phyloP scores from a whole-genome alignment of 441 rosid genomes.

The Arabidopsis lyrata region DNA sequence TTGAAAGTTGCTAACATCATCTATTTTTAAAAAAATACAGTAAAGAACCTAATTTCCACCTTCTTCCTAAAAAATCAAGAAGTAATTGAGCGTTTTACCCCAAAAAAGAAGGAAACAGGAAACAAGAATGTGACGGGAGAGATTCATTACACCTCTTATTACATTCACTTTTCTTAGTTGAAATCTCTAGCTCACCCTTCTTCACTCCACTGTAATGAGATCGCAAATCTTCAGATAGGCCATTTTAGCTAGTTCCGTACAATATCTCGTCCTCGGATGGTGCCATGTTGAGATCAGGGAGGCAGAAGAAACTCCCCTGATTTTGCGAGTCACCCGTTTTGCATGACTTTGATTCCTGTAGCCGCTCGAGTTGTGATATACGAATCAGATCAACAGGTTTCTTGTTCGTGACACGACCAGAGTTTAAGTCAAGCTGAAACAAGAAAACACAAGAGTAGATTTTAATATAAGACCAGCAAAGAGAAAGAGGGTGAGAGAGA shows the following conservation, averaged over 20 bases:
- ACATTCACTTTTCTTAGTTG: slow-evolving; percentile 29
- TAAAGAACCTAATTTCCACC: slow-evolving; percentile 29
- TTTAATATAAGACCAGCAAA: slow-evolving; percentile 2
- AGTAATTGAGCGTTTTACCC: slow-evolving; percentile 38
- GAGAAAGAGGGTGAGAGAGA: background rate
- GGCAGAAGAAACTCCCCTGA: slow-evolving; percentile 39
- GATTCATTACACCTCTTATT: background rate
- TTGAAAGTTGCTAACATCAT: too few species aligned
- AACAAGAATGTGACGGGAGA: slow-evolving; percentile 25
- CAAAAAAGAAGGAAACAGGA: slow-evolving; percentile 5
- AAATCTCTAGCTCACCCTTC: slow-evolving; percentile 24
- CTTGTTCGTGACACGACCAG: slow-evolving; percentile 32
- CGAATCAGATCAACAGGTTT: slow-evolving; percentile 7
- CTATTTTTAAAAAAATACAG: too few species aligned
- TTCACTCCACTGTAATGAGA: slow-evolving; percentile 11
- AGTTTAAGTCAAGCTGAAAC: slow-evolving; percentile 40
- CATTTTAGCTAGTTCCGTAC: slow-evolving; percentile 49
- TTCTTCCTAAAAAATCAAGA: slow-evolving; percentile 37
- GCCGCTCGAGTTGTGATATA: background rate
- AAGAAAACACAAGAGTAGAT: background rate
- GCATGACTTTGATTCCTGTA: slow-evolving; percentile 19
- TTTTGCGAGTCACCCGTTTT: slow-evolving; percentile 25
- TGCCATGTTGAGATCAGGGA: slow-evolving; percentile 80
- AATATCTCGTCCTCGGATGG: slow-evolving; percentile 49
- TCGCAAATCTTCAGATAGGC: background rate